Base-by-base conservation (phyloP, 1,139 yeast species). In the Chernovozyma sophiae-reginae region DNA sequence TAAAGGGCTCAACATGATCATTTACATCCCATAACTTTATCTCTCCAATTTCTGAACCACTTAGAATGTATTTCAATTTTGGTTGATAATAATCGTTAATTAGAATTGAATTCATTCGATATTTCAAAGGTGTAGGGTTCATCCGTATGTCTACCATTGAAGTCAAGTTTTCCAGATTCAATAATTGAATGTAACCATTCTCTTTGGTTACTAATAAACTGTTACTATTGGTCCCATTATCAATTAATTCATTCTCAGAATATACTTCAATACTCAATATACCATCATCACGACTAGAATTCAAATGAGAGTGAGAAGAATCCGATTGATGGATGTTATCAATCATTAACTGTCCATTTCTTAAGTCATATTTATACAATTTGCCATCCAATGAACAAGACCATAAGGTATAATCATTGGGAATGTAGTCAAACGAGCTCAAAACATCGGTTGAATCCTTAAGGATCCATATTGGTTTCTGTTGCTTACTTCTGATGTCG, bases 381-480 rank as follows among this genome's bases (percentile, higher is more conserved):
- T 36, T 36, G 2, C 68, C 65, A 35, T 62, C 60, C 27, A 64
- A 56, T 26, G 66, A 58, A 13, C 58, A 60, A 4, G 53, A 48
- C 19, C 44, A 42, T 1, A 58, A 32, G 25, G 41, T 26, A 12
- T 43, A 28, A 4, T 32, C 36, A 18, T 35, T 35, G n/a, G 41
- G 34, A 17, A 28, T 33, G 32, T 39, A 50, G 14, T 51, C 53
- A 16, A 63, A 33, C 15, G 58, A 44, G 35, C 56, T 60, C 38
- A 65, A 46, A 38, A 55, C 59, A 38, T 64, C 70, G n/a, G 45
- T 44, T 11, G 66, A 58, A 19, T 57, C 39, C 32, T 51, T 49
- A 5, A 45, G 25, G 11, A 43, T 31, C 40, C 45, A 48, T 13
- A 49, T 44, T 4, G 60, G 55, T 3, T 28, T 33, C 12, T 13